Evolutionary conservation across 176 grass and related monocot species (phyloP).

Genomic region (bread wheat (Triticum aestivum)): IWGSC_CS_RefSeq_v2.1 NC_057802.1:488964122-488964621

Average conservation of each 20-base stretch:
- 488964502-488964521: conserved; percentile 84
- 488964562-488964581: conserved; percentile 93
- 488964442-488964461: conserved; percentile 85
- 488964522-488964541: conserved; percentile 95
- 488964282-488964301: conserved; percentile 52
- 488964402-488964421: conserved; percentile 88
- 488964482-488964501: conserved; percentile 99
- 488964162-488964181: conserved; percentile 88
- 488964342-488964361: background rate
- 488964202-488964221: conserved; percentile 95
- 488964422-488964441: conserved; percentile 76
- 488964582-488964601: conserved; percentile 83
- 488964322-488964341: conserved; percentile 13
- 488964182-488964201: conserved; percentile 93
- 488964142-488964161: conserved; percentile 96
- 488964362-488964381: conserved; percentile 94
- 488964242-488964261: conserved; percentile 84
- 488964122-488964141: conserved; percentile 99
- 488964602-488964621: conserved; percentile 89
- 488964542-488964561: conserved; percentile 98
- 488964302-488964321: conserved; percentile 32
- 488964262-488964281: conserved; percentile 60
- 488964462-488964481: conserved; percentile 92
- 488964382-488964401: conserved; percentile 92
- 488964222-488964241: conserved; percentile 69